Base-by-base conservation (phyloP, 2,329 filamentous ascomycete species). In the Colletotrichum limetticola region DNA sequence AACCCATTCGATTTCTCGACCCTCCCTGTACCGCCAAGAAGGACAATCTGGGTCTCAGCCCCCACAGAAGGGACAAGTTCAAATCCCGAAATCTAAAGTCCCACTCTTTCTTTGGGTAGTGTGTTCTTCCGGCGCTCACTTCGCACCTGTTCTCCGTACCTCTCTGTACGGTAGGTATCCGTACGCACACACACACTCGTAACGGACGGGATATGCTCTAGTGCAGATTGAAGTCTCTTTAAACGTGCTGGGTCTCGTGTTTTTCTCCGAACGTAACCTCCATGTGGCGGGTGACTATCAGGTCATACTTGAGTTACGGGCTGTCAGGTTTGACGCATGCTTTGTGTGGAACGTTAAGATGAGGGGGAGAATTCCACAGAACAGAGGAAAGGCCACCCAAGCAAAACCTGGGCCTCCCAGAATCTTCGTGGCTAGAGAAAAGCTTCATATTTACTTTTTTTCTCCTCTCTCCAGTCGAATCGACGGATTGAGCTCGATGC, bases 21-120 rank as follows among this genome's bases (percentile, higher is more conserved):
- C n/a, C 26, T 16, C 35, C 37, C 37, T 37, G 56, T 22, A 42
- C 58, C 52, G 65, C 58, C 37, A 68, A 72, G 65, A n/a, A 42
- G n/a, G 19, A 63, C 22, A 19, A 55, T 72, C 58, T 55, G 32
- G 37, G 55, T 55, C n/a, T 53, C 26, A 53, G 58, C 69, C 65
- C 69, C 65, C 69, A 64, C 52, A 53, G 30, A 22, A 68, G 65
- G n/a, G 19, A 53, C 58, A 42, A 55, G 24, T 72, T 72, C 69
- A 68, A 72, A 58, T 59, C 69, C 58, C 65, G 69, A 68, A 63
- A 59, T 32, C 42, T 53, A 24, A n/a, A 32, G 53, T 24, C 58
- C 69, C 65, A 72, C 65, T 63, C 52, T 58, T 28, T 46, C 19
- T 52, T 49, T 46, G 35, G 56, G 46, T 61, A 63, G 57, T 58